A percentile compares a stretch with the other conserved stretches of the same genome.
These are phyloP conservation scores for Verticillium zaregamsianum DNA, from an alignment of 2,329 filamentous ascomycete genomes.

Conservation along the genomic window DNA sequence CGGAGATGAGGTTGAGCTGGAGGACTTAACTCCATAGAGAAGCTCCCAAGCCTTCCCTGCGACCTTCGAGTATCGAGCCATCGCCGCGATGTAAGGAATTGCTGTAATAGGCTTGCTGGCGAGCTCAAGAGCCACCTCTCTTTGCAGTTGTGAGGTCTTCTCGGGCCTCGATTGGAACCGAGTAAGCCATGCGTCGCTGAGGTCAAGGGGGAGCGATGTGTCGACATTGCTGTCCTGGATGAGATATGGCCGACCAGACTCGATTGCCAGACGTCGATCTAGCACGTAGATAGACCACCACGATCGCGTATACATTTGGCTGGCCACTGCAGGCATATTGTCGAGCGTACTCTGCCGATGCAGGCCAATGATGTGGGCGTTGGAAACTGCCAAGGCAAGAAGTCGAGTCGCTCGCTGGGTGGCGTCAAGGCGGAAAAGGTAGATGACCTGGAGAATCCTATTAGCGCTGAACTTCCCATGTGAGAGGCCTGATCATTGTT, in stretches of 20 bases:
- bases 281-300: slow-evolving; percentile 9
- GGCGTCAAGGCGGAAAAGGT: slow-evolving; percentile 8
- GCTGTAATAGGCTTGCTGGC: background rate
- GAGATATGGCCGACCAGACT: slow-evolving; percentile 7
- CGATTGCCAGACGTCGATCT: slow-evolving; percentile 7
- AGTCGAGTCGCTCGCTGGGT: slow-evolving; percentile 5
- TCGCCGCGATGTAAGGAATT: slow-evolving; percentile 3
- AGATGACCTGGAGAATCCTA: background rate
- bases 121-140: background rate
- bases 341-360: slow-evolving; percentile 5
- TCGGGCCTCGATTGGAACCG: background rate
- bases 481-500: background rate
- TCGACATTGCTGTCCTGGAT: slow-evolving; percentile 5
- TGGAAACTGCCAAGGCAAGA: slow-evolving; percentile 7
- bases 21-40: slow-evolving; percentile 3
- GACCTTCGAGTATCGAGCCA: slow-evolving; percentile 5
- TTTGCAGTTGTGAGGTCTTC: background rate
- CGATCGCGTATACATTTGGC: slow-evolving; percentile 3
- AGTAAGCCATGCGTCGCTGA: slow-evolving; percentile 8
- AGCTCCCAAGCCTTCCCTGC: slow-evolving; percentile 7
- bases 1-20: background rate
- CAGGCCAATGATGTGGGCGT: slow-evolving; percentile 8
- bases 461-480: background rate
- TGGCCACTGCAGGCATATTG: slow-evolving; percentile 1
- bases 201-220: background rate